Evolutionary conservation across 208 protist species (phyloP), one percentile per base, ranked within the genome.

Genomic region (Vickermania ingenoplastis): DNA sequence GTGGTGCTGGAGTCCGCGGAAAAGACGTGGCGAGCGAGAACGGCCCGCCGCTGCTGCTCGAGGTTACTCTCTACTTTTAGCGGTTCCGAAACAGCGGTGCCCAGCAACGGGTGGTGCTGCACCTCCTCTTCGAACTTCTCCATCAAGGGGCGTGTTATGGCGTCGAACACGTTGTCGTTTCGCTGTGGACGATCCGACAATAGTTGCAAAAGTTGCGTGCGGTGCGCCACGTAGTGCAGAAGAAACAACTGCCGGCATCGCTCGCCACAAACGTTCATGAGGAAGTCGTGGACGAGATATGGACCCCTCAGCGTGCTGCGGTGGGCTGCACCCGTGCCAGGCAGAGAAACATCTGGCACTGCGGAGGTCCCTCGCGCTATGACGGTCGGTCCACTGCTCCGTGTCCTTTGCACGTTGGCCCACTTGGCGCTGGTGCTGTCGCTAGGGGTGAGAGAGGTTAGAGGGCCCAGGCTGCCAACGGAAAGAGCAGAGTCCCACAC

Each of bases 31-130:
- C 69, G 28, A 14, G 65, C 71, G 41, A 87, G 63, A 7, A 88
- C 65, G 50, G 74, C 69, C 22, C 76, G 70, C 13, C 83, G 83
- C 50, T 82, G 65, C 65, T 81, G 72, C 52, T 85, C 77, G 21
- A 71, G 56, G 2, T 50, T 11, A 17, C 74, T 67, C 30, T 84
- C 58, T 2, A 84, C 70, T 25, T 53, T 61, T 48, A 75, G 71
- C 4, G 25, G 60, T 11, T 75, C 69, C 11, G 52, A 52, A 1
- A 41, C 54, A 11, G n/a, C 48, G 4, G 51, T 58, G 3, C 57
- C 59, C 17, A 66, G 11, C 41, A 57, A 45, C 13, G 14, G 31
- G 45, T 28, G 29, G 7, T 26, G 57, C 0, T 14, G 31, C 31
- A 11, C 29, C 30, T 22, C 25, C 22, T 49, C 50, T 7, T 51